A percentile compares a stretch with the other conserved stretches of the same genome.
These are phyloP conservation scores for Nakaseomyces bracarensis DNA, from an alignment of 1,139 yeast genomes.

Conservation along the genomic window DNA sequence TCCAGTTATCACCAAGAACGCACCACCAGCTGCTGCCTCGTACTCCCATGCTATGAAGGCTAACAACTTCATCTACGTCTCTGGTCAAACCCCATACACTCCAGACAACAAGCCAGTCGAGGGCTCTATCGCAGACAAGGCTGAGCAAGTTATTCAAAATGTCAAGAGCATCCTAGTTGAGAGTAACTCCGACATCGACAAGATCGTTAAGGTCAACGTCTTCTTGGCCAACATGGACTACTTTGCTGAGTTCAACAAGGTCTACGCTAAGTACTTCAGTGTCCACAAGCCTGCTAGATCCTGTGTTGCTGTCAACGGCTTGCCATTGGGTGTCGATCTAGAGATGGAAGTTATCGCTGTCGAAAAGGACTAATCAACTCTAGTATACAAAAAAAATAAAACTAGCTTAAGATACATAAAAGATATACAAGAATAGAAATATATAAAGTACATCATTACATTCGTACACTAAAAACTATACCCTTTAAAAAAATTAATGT, in stretches of 20 bases:
- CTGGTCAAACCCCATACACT: constrained; percentile 92
- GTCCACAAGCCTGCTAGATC: constrained; percentile 92
- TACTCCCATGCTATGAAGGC: constrained; percentile 91
- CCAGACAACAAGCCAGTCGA: constrained; percentile 73
- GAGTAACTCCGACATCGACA: constrained; percentile 71
- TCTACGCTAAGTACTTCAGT: constrained; percentile 71
- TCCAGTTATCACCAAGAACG: constrained; percentile 50
- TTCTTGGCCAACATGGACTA: constrained; percentile 82
- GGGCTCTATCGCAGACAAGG: constrained; percentile 69
- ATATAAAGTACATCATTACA: too few species aligned
- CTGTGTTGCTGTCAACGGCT: constrained; percentile 81
- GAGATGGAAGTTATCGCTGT: constrained; percentile 74
- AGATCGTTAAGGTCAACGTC: constrained; percentile 76
- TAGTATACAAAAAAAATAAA: too few species aligned
- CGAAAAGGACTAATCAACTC: constrained; percentile 32
- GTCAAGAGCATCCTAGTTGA: constrained; percentile 70
- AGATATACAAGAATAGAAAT: too few species aligned
- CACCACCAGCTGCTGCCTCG: constrained; percentile 94
- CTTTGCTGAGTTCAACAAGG: constrained; percentile 74
- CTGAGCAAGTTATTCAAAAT: constrained; percentile 78
- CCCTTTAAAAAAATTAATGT: too few species aligned
- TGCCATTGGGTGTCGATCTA: constrained; percentile 75
- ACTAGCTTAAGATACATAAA: too few species aligned
- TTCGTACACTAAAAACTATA: too few species aligned
- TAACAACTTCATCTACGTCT: constrained; percentile 77